Evolutionary conservation across 305 asterid genomes (phyloP).

Genomic region (Petunia hybrid): DNA sequence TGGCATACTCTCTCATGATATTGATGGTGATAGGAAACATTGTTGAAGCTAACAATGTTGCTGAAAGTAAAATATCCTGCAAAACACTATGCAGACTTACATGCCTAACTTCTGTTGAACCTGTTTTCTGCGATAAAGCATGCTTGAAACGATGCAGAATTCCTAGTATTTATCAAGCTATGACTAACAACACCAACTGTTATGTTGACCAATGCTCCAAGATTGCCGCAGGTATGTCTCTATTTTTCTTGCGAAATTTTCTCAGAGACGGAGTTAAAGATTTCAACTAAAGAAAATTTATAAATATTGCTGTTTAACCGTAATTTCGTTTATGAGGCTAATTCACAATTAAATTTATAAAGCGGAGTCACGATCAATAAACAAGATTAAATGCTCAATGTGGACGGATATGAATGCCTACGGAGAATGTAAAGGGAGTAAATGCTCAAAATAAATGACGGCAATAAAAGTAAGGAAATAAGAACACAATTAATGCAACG

Average conservation of each 20-base stretch:
- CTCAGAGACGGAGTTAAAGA: no score
- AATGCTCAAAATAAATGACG: no score
- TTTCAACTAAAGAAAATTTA: no score
- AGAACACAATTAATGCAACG: no score
- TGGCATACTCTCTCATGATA: background rate
- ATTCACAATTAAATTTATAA: no score
- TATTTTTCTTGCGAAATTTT: background rate
- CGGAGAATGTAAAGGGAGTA: no score
- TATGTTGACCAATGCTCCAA: slow-evolving; percentile 5
- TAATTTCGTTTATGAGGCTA: no score
- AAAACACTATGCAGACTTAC: slow-evolving; percentile 19
- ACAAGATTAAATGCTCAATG: no score
- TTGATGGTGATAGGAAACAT: background rate
- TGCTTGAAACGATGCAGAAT: slow-evolving; percentile 19
- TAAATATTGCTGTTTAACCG: no score
- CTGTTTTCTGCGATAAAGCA: background rate
- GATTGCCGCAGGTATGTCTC: background rate
- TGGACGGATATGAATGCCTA: no score
- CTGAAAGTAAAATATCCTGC: slow-evolving; percentile 19
- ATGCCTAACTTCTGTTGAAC: slow-evolving; percentile 7
- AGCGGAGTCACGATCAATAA: no score
- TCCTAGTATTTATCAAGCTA: slow-evolving; percentile 8
- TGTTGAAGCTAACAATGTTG: slow-evolving; percentile 1
- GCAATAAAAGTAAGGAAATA: no score
- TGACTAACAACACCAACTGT: slow-evolving; percentile 7